A percentile compares a stretch with the other conserved stretches of the same genome.
These are phyloP conservation scores for Paramecium bursaria DNA, from an alignment of 73 alveolate species.

Conservation along the genomic window DNA sequence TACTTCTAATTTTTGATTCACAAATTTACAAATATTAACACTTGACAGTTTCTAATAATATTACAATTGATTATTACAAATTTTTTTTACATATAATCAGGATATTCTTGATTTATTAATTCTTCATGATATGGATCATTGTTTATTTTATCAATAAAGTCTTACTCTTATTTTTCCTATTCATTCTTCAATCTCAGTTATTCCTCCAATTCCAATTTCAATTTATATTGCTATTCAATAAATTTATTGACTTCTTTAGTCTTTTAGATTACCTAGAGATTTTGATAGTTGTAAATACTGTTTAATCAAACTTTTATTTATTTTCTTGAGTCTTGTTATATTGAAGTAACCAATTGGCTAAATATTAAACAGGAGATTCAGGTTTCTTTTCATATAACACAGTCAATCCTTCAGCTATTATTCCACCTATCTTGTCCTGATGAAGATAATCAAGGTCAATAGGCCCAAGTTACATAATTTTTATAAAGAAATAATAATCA, in stretches of 20 bases:
- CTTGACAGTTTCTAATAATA: constrained; percentile 34
- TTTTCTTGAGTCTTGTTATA: constrained; percentile 69
- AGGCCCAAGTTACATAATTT: too few relatives aligned
- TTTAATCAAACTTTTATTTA: not conserved
- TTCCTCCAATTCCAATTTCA: constrained; percentile 2
- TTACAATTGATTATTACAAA: not conserved
- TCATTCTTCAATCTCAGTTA: not conserved
- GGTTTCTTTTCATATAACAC: constrained; percentile 78
- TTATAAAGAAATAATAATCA: too few relatives aligned
- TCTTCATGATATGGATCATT: constrained; percentile 40
- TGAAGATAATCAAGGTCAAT: constrained; percentile 76
- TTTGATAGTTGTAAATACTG: not conserved
- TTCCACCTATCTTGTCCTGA: constrained; percentile 76
- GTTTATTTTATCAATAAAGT: not conserved
- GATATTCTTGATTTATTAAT: constrained; percentile 14
- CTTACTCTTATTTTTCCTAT: not conserved
- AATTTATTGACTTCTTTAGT: not conserved
- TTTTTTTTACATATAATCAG: constrained; percentile 11
- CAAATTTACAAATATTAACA: constrained; percentile 25
- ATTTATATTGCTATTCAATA: constrained; percentile 3
- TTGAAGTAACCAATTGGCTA: constrained; percentile 84
- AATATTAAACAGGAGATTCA: constrained; percentile 78
- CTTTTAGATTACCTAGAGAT: not conserved
- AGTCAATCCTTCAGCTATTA: constrained; percentile 77
- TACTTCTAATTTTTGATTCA: constrained; percentile 35